Evolutionary conservation across 139 green algal species (phyloP).

Genomic region (Volvox reticuliferus): DNA sequence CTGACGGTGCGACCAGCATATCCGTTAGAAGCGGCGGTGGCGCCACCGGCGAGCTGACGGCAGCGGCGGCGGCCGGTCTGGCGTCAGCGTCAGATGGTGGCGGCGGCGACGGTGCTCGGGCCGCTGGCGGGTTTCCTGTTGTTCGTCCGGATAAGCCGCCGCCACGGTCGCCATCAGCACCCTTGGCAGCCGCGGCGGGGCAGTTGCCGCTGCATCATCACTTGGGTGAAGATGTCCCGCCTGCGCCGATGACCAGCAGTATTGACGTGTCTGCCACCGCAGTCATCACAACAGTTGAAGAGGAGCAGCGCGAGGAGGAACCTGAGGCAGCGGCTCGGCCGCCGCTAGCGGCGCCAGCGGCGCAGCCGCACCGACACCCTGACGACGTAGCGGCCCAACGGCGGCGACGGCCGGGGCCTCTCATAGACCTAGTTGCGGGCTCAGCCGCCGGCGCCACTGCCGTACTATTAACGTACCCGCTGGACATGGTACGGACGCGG

Average conservation of each 20-base stretch:
- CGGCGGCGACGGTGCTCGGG: too few species aligned
- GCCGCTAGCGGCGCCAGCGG: background rate
- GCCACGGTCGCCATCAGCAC: background rate
- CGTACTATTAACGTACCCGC: constrained; percentile 8
- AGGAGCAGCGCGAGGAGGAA: background rate
- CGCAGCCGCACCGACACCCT: constrained; percentile 18
- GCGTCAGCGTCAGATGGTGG: background rate
- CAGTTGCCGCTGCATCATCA: background rate
- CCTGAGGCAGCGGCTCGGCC: background rate
- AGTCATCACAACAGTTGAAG: background rate
- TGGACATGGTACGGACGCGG: constrained; percentile 17
- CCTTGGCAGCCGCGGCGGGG: too few species aligned
- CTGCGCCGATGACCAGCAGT: background rate
- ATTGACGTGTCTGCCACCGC: constrained; percentile 11
- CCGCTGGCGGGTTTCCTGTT: too few species aligned
- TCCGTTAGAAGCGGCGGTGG: too few species aligned
- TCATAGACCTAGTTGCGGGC: constrained; percentile 85
- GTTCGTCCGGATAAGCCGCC: too few species aligned
- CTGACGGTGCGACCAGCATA: too few species aligned
- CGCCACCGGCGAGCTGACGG: too few species aligned
- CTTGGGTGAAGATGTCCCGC: background rate
- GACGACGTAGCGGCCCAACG: background rate
- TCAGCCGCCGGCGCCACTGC: constrained; percentile 80
- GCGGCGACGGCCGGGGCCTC: constrained; percentile 32
- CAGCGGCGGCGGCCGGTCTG: background rate